Evolutionary conservation across 1,284 basidiomycete genomes (phyloP).

Genomic region (Mrakiaceae sp.): DNA sequence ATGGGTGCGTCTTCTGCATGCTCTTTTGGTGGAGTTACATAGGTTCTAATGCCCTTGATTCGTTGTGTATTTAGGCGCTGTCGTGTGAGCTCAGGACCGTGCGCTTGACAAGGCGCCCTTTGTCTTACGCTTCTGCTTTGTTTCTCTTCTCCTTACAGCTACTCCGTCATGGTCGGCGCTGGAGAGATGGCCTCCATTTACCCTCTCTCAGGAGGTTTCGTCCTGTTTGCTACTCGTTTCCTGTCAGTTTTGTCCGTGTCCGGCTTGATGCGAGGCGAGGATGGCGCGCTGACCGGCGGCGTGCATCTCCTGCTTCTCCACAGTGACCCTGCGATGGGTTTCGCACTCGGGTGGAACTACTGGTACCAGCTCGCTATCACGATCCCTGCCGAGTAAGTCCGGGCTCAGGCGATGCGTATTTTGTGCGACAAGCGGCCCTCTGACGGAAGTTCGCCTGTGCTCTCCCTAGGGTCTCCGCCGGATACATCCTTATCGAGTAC

Average conservation of each 20-base stretch:
- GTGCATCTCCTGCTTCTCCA: constrained; percentile 17
- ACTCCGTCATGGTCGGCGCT: constrained; percentile 24
- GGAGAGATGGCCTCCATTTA: constrained; percentile 34
- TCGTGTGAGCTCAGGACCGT: no score
- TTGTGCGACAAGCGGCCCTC: no score
- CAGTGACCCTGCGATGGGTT: constrained; percentile 27
- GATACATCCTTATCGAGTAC: constrained; percentile 58
- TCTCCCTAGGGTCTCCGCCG: constrained; percentile 44
- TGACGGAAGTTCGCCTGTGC: no score
- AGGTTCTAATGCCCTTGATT: no score
- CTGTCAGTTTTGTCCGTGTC: constrained; percentile 18
- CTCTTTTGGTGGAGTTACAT: no score
- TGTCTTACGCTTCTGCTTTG: background rate
- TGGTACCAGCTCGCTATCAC: constrained; percentile 45
- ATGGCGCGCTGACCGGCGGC: no score
- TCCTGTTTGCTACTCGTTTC: constrained; percentile 14
- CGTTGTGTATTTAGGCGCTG: no score
- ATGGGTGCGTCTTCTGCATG: constrained; percentile 20
- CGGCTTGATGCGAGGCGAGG: no score
- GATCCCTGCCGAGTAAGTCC: constrained; percentile 50
- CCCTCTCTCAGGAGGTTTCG: constrained; percentile 32
- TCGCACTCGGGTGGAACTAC: constrained; percentile 27
- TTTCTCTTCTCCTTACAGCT: constrained; percentile 2
- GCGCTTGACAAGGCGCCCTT: background rate
- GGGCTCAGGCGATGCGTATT: no score